Evolutionary conservation across 192 early-diverging fungal genomes (phyloP).

Genomic region (Phlyctochytrium planicorne): DNA sequence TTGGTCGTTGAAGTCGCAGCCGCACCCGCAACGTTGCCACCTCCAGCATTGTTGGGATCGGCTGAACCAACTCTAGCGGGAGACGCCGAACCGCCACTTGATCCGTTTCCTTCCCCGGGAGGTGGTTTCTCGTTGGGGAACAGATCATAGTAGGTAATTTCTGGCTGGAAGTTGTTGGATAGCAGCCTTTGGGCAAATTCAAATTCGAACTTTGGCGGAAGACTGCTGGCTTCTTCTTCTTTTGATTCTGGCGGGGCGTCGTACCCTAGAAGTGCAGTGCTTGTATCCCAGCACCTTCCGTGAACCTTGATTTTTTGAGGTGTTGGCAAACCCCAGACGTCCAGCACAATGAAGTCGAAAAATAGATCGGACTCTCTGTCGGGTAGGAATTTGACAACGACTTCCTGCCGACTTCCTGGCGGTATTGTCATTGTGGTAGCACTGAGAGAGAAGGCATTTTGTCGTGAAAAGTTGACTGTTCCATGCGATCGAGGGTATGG

Average conservation of each 20-base stretch:
- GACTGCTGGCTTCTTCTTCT: background rate
- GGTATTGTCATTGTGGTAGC: slow-evolving; percentile 16
- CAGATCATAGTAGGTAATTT: background rate
- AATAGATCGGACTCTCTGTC: slow-evolving; percentile 36
- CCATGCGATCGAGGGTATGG: slow-evolving; percentile 3
- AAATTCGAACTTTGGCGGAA: slow-evolving; percentile 18
- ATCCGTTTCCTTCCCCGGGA: background rate
- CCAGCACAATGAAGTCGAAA: slow-evolving; percentile 26
- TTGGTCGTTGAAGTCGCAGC: background rate
- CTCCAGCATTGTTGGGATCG: background rate
- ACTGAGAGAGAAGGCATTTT: slow-evolving; percentile 29
- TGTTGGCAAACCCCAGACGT: slow-evolving; percentile 9
- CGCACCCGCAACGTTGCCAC: slow-evolving; percentile 8
- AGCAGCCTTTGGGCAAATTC: slow-evolving; percentile 17
- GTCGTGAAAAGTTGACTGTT: slow-evolving; percentile 15
- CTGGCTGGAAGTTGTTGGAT: slow-evolving; percentile 11
- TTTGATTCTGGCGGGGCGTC: slow-evolving; percentile 29
- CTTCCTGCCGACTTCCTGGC: slow-evolving; percentile 23
- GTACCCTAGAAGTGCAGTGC: slow-evolving; percentile 36
- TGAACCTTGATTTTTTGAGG: slow-evolving; percentile 20
- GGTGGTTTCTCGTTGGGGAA: background rate
- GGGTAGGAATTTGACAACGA: slow-evolving; percentile 39
- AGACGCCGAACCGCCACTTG: background rate
- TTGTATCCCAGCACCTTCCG: slow-evolving; percentile 47
- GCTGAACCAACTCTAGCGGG: background rate